phyloP scores from a whole-genome alignment of 2,329 filamentous ascomycete genomes.

The Beauveria sp. region DNA sequence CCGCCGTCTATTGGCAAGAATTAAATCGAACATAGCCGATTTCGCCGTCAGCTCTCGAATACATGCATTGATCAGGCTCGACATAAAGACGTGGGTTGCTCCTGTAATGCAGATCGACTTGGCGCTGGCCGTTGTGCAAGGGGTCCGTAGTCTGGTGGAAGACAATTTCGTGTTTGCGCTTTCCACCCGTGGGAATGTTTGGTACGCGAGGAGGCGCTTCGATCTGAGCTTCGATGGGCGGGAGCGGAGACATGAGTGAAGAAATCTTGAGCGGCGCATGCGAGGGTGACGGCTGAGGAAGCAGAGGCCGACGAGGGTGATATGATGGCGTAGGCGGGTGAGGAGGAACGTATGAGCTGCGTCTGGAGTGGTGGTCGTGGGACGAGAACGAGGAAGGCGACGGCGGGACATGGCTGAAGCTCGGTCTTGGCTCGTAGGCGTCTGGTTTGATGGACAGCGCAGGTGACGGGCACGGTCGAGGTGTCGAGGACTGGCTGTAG shows the following conservation, averaged over 20 bases:
- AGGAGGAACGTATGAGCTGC: conserved; percentile 22
- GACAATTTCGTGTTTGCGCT: conserved; percentile 30
- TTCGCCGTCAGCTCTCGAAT: conserved; percentile 27
- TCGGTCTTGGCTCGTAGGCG: conserved; percentile 28
- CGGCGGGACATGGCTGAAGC: conserved; percentile 27
- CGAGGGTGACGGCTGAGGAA: conserved; percentile 23
- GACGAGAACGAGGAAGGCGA: conserved; percentile 29
- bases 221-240: conserved; percentile 28
- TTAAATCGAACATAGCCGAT: conserved; percentile 9
- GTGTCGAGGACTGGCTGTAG: conserved; percentile 23
- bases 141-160: conserved; percentile 25
- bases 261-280: conserved; percentile 31
- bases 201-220: conserved; percentile 22
- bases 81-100: conserved; percentile 17
- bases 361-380: conserved; percentile 21
- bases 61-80: conserved; percentile 25
- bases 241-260: conserved; percentile 26
- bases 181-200: conserved; percentile 23
- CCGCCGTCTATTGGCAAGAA: neutral
- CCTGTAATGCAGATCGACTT: conserved; percentile 25
- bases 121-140: conserved; percentile 31
- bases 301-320: conserved; percentile 16
- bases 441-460: conserved; percentile 25
- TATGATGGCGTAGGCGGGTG: conserved; percentile 21
- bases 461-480: conserved; percentile 25